Evolutionary conservation across 2,329 filamentous ascomycete species (phyloP).

Genomic region (Verticillium albo-atrum): DNA sequence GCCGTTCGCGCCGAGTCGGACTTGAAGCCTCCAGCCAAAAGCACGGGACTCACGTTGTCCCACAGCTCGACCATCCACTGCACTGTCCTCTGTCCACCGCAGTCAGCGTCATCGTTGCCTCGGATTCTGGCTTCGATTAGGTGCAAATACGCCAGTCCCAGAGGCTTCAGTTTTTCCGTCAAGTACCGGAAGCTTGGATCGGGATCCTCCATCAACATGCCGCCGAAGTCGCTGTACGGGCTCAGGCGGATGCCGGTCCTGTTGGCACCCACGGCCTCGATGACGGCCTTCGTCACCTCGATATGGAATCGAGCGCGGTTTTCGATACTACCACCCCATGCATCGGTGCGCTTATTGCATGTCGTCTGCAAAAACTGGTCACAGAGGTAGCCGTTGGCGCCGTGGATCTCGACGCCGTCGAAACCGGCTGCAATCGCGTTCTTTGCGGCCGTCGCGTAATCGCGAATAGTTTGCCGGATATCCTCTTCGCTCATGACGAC

Average conservation of each 20-base stretch:
- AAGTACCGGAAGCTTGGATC: slow-evolving; percentile 54
- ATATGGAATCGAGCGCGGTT: slow-evolving; percentile 47
- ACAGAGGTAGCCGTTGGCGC: slow-evolving; percentile 57
- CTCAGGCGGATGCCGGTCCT: slow-evolving; percentile 49
- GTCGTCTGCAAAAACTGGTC: slow-evolving; percentile 56
- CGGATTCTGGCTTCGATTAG: slow-evolving; percentile 51
- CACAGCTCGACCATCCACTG: slow-evolving; percentile 24
- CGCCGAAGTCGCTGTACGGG: slow-evolving; percentile 54
- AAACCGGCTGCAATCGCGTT: slow-evolving; percentile 60
- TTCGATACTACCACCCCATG: slow-evolving; percentile 49
- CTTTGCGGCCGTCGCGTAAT: slow-evolving; percentile 51
- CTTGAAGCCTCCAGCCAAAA: slow-evolving; percentile 25
- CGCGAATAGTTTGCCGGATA: slow-evolving; percentile 58
- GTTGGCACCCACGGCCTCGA: slow-evolving; percentile 42
- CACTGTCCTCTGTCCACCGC: slow-evolving; percentile 7
- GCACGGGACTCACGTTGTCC: slow-evolving; percentile 23
- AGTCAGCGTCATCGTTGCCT: slow-evolving; percentile 32
- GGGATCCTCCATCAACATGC: slow-evolving; percentile 56
- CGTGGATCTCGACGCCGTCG: slow-evolving; percentile 62
- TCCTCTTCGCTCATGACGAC: slow-evolving; percentile 62
- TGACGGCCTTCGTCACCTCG: slow-evolving; percentile 40
- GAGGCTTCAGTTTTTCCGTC: slow-evolving; percentile 41
- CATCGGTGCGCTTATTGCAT: slow-evolving; percentile 47
- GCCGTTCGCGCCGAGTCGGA: slow-evolving; percentile 17
- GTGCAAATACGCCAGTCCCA: slow-evolving; percentile 54